Conservation (phyloP, 495 filamentous ascomycete genomes). For the Penicillium parvum region DNA sequence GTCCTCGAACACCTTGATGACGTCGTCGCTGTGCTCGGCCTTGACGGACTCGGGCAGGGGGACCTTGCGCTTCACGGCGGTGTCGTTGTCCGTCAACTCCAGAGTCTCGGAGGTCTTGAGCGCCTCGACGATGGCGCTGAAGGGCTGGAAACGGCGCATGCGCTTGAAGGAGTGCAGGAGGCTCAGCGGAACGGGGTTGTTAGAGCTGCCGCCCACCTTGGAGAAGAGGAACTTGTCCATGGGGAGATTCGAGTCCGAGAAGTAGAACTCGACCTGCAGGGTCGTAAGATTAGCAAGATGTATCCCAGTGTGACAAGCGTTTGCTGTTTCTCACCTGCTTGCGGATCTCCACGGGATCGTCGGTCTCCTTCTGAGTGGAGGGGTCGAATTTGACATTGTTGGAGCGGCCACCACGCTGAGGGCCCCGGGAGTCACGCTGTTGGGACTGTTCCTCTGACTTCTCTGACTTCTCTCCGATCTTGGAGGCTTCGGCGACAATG, state of each 20-base stretch:
- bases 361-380: conserved; percentile 54
- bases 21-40: conserved; percentile 38
- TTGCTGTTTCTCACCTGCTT: conserved; percentile 54
- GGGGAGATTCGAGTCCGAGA: conserved; percentile 86
- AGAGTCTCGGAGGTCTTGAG: conserved; percentile 68
- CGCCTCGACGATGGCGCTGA: conserved; percentile 73
- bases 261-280: conserved; percentile 91
- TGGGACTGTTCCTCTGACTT: conserved; percentile 32
- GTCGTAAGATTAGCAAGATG: background rate
- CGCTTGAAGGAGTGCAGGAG: conserved; percentile 81
- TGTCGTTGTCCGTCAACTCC: conserved; percentile 63
- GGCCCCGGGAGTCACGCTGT: conserved; percentile 22
- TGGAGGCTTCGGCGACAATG: conserved; percentile 42
- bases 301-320: background rate
- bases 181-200: conserved; percentile 72
- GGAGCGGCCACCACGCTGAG: conserved; percentile 14
- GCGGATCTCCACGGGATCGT: conserved; percentile 72
- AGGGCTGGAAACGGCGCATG: conserved; percentile 88
- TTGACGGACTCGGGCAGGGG: conserved; percentile 49
- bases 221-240: conserved; percentile 81
- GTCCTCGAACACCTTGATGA: conserved; percentile 54
- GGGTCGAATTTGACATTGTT: conserved; percentile 64
- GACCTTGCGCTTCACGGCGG: conserved; percentile 68
- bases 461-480: conserved; percentile 43
- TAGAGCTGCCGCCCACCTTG: conserved; percentile 67